Evolutionary conservation across 768 basidiomycete species (phyloP).

Genomic region (Calocybe cyanea): DNA sequence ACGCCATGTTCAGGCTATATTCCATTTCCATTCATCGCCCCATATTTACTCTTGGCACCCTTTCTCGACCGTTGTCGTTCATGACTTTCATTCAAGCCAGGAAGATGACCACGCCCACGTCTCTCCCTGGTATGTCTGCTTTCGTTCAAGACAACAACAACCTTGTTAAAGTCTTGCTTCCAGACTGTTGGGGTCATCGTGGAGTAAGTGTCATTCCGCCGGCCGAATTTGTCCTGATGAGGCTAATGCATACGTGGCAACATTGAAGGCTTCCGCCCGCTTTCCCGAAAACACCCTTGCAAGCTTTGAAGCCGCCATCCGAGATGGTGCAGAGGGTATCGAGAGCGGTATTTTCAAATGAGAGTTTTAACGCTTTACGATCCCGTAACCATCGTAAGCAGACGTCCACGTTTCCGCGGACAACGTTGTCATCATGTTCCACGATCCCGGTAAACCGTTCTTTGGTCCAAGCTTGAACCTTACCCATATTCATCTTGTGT

Average conservation of each 20-base stretch:
- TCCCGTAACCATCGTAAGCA: conserved; percentile 56
- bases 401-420: conserved; percentile 95
- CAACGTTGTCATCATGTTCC: conserved; percentile 89
- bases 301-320: conserved; percentile 92
- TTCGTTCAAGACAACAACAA: neutral
- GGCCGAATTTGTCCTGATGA: too few species aligned
- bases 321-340: conserved; percentile 93
- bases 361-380: conserved; percentile 29
- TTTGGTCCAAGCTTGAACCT: neutral
- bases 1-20: conserved; percentile 3
- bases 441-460: conserved; percentile 67
- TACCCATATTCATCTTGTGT: neutral
- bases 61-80: neutral
- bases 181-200: conserved; percentile 69
- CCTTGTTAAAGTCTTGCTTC: conserved; percentile 2
- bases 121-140: conserved; percentile 28
- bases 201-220: conserved; percentile 41
- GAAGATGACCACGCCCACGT: neutral
- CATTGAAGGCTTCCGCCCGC: conserved; percentile 68
- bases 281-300: conserved; percentile 95
- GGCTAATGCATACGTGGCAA: too few species aligned
- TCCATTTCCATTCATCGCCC: neutral
- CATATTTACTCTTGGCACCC: neutral
- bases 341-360: conserved; percentile 98
- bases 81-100: conserved; percentile 8